Evolutionary conservation across 176 grass and related monocot species (phyloP), one percentile per base, ranked within the genome.

Genomic region (Microstegium vimineum): DNA sequence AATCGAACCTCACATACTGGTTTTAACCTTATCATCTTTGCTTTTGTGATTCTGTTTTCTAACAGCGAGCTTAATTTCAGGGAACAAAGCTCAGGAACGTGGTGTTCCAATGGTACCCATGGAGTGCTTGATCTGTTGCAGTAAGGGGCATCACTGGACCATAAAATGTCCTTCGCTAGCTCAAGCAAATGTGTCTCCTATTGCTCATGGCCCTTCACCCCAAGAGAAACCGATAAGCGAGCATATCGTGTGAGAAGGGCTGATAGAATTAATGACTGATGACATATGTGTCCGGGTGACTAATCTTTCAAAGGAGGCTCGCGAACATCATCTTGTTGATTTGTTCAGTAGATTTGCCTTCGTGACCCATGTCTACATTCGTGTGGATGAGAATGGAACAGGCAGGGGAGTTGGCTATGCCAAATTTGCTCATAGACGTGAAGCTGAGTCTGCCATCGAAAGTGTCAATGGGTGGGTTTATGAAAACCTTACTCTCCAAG

Each of bases 121-220:
- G n/a, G n/a, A n/a, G n/a, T n/a, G n/a, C n/a, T n/a, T n/a, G n/a
- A n/a, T 83, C 47, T 95, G 93, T 49, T 82, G 82, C 6, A 95
- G 83, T 66, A 95, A 95, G 75, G 93, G 93, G 25, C 90, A 95
- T 46, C 93, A 95, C 56, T 89, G 90, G 88, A 95, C 88, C 65
- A 84, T 85, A 13, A 90, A 89, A 47, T 92, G 90, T 43, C 90
- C 93, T 41, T 92, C 90, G 83, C 88, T 90, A 88, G 87, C 84
- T 30, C 80, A 81, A 27, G 46, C 15, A 4, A 18, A 4, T 49
- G 46, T 49, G 46, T 47, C 46, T 18, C 81, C 87, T 52, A 80
- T 63, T 67, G 52, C 69, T 1, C 85, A 90, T 27, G 89, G 83
- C 28, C 25, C 62, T 32, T 10, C 35, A 14, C 46, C 71, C 47